A percentile compares a stretch with the other conserved stretches of the same genome.
Conservation (phyloP, 306 rosid species). For the Quercus aquifolioides region DNA sequence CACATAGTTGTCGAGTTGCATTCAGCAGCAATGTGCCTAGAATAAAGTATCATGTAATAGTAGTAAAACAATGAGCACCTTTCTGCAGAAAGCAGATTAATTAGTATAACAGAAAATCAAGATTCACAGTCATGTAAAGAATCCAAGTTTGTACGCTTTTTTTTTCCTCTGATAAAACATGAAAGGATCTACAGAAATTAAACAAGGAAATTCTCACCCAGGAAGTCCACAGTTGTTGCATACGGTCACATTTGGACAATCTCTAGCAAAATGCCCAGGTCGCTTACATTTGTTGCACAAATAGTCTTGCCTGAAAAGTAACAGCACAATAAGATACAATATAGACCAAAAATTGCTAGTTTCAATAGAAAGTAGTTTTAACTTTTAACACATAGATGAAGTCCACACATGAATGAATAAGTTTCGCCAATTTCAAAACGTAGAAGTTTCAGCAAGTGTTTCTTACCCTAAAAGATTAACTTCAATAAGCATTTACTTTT, state of each 20-base stretch:
- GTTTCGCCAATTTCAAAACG: neutral
- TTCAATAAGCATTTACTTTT: neutral
- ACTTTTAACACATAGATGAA: neutral
- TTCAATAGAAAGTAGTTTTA: neutral
- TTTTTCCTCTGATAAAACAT: no score
- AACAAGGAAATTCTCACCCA: constrained; percentile 14
- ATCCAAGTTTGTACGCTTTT: neutral
- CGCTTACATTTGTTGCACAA: constrained; percentile 26
- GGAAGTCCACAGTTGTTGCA: constrained; percentile 31
- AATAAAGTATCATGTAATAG: neutral
- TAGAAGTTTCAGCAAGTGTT: no score
- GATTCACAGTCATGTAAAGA: neutral
- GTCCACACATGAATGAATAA: neutral
- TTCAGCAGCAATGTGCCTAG: constrained; percentile 24
- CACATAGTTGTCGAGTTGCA: constrained; percentile 18
- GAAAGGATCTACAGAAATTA: no score
- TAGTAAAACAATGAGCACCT: neutral
- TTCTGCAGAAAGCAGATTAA: neutral
- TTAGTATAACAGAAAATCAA: neutral
- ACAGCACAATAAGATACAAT: neutral
- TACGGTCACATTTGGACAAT: constrained; percentile 18
- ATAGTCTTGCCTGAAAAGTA: constrained; percentile 14
- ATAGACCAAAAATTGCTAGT: neutral
- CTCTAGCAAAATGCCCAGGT: constrained; percentile 30
- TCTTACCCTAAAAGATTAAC: no score